Percentiles rank a stretch among this genome's conserved stretches.
Evolutionary conservation across 2,329 filamentous ascomycete genomes (phyloP).

Genomic region (Alternaria consortialis): DNA sequence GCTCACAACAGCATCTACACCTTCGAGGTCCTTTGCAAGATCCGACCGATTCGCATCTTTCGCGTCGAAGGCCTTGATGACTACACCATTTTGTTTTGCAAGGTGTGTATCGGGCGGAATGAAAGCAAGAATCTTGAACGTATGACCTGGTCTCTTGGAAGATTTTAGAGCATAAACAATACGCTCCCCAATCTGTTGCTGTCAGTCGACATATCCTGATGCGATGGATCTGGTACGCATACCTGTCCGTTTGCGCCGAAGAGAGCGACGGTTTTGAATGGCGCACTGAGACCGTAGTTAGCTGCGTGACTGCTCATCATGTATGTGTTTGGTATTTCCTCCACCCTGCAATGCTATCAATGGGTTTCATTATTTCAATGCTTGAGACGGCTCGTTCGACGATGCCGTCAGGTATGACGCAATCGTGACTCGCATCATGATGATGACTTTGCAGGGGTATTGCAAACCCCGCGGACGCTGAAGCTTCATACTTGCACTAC

Average conservation of each 20-base stretch:
- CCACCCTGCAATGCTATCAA: not conserved
- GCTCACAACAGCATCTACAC: constrained; percentile 35
- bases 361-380: not conserved
- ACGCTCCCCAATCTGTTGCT: constrained; percentile 10
- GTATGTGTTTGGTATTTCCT: not conserved
- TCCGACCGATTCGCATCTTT: not conserved
- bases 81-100: not conserved
- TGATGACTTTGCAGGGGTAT: not conserved
- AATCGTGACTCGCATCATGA: constrained; percentile 1
- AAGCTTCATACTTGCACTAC: not conserved
- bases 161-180: constrained; percentile 15
- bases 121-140: constrained; percentile 18
- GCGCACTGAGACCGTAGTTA: not conserved
- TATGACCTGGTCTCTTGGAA: constrained; percentile 9
- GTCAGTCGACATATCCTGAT: not conserved
- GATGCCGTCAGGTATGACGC: constrained; percentile 2
- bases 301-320: not conserved
- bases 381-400: not conserved
- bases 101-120: not conserved
- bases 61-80: not conserved
- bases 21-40: constrained; percentile 20
- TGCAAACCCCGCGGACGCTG: not conserved
- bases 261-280: constrained; percentile 3
- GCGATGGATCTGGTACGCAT: not conserved
- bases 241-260: constrained; percentile 26